Percentiles rank a stretch among this genome's conserved stretches.
Evolutionary conservation across 805 yeast species (phyloP).

Genomic region (Candida awuae): DNA sequence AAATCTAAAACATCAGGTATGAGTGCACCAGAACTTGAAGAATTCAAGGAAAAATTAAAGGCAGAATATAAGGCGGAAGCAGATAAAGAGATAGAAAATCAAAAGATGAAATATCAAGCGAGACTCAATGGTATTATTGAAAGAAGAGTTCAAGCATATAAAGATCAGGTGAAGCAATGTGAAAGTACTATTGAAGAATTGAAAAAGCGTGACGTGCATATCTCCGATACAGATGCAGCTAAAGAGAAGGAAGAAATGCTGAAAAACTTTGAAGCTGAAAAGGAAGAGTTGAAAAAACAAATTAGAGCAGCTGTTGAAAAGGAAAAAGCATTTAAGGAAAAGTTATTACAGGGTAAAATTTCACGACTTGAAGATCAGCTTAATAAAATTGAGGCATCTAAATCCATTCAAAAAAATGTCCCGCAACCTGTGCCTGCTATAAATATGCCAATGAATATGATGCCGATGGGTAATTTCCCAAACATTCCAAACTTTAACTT

Average conservation of each 20-base stretch:
- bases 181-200: conserved; percentile 27
- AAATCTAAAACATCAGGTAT: conserved; percentile 12
- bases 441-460: neutral
- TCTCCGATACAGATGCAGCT: conserved; percentile 6
- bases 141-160: conserved; percentile 25
- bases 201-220: conserved; percentile 16
- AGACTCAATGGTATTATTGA: conserved; percentile 31
- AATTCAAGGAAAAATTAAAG: conserved; percentile 14
- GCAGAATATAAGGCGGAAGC: conserved; percentile 26
- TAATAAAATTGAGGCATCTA: conserved; percentile 14
- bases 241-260: conserved; percentile 16
- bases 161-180: neutral
- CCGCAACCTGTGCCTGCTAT: neutral
- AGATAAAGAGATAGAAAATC: conserved; percentile 23
- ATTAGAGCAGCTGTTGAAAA: conserved; percentile 45
- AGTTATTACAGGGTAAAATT: conserved; percentile 45
- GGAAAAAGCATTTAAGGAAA: conserved; percentile 51
- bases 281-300: conserved; percentile 35
- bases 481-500: conserved; percentile 1
- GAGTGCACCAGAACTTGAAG: conserved; percentile 19
- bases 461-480: neutral
- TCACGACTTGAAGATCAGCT: conserved; percentile 40
- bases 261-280: conserved; percentile 20
- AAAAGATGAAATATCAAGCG: conserved; percentile 29
- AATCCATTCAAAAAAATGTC: too few species aligned